Evolutionary conservation across 1,139 yeast species (phyloP).

Genomic region (Suhomyces bribrorum): DNA sequence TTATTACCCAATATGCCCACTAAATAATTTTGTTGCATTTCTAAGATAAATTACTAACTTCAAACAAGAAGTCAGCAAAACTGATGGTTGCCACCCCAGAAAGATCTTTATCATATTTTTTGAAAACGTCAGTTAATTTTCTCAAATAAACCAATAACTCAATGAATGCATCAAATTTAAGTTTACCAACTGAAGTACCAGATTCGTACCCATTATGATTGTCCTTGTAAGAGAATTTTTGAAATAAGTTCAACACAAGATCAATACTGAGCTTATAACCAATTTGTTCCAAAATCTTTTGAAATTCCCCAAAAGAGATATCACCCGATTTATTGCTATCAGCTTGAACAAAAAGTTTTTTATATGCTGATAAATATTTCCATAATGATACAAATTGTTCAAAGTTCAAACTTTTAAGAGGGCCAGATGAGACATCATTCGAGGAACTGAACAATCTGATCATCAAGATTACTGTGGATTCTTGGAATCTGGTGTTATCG

Average conservation of each 20-base stretch:
- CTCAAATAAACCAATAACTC: constrained; percentile 77
- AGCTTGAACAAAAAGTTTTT: constrained; percentile 63
- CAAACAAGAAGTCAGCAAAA: constrained; percentile 76
- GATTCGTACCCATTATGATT: constrained; percentile 30
- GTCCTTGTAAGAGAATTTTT: constrained; percentile 52
- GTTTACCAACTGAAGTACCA: constrained; percentile 47
- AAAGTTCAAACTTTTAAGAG: constrained; percentile 48
- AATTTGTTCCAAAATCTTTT: constrained; percentile 64
- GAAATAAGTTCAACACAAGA: constrained; percentile 62
- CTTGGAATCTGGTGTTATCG: constrained; percentile 63
- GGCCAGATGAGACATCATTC: constrained; percentile 40
- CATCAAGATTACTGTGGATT: constrained; percentile 65
- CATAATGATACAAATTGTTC: constrained; percentile 72
- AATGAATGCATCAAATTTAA: constrained; percentile 81
- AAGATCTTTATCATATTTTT: constrained; percentile 72
- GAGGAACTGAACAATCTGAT: constrained; percentile 56
- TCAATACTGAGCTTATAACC: constrained; percentile 68
- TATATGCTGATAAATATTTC: constrained; percentile 74
- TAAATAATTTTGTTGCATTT: neutral
- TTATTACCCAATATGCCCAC: too few relatives aligned
- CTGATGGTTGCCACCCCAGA: constrained; percentile 78
- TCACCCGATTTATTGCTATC: constrained; percentile 63
- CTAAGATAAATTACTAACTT: constrained; percentile 45
- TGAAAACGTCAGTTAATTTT: constrained; percentile 76
- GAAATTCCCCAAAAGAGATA: constrained; percentile 68